Conservation (phyloP, 352 stramenopile species). For the Phytophthora europaea region DNA sequence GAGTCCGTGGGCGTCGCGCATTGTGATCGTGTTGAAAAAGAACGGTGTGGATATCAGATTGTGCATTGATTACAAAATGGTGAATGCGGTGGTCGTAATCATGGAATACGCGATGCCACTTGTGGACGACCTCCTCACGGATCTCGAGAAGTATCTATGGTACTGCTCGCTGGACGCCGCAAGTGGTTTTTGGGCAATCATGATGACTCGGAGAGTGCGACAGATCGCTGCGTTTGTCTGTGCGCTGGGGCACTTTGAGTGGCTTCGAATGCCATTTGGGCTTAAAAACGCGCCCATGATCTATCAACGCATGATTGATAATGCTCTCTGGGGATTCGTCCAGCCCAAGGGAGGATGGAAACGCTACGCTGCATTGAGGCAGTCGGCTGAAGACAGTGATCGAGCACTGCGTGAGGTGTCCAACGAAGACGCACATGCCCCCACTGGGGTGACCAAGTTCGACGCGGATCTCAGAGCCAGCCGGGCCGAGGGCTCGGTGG, state of each 20-base stretch:
- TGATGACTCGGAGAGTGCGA: not conserved
- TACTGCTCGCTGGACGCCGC: not conserved
- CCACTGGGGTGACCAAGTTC: too few species aligned
- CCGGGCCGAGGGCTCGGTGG: too few species aligned
- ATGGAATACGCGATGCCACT: too few species aligned
- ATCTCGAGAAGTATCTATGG: not conserved
- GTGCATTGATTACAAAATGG: too few species aligned
- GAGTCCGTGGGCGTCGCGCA: not conserved
- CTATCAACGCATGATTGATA: not conserved
- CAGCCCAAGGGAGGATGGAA: not conserved
- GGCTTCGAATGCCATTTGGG: not conserved
- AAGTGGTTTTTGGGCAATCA: not conserved
- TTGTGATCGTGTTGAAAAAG: constrained; percentile 3
- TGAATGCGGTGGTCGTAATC: too few species aligned
- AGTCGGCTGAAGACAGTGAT: too few species aligned
- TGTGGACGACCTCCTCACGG: too few species aligned
- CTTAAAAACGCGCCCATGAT: not conserved
- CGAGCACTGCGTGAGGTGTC: too few species aligned
- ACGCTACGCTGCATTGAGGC: not conserved
- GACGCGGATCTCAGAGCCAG: too few species aligned
- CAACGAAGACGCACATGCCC: too few species aligned
- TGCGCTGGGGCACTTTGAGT: not conserved
- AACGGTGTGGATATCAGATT: too few species aligned
- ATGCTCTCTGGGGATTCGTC: not conserved
- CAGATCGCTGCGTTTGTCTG: not conserved